A percentile compares a stretch with the other conserved stretches of the same genome.
These are phyloP conservation scores for Gelatoporia subvermispora DNA, from an alignment of 768 basidiomycete genomes.

Conservation along the genomic window DNA sequence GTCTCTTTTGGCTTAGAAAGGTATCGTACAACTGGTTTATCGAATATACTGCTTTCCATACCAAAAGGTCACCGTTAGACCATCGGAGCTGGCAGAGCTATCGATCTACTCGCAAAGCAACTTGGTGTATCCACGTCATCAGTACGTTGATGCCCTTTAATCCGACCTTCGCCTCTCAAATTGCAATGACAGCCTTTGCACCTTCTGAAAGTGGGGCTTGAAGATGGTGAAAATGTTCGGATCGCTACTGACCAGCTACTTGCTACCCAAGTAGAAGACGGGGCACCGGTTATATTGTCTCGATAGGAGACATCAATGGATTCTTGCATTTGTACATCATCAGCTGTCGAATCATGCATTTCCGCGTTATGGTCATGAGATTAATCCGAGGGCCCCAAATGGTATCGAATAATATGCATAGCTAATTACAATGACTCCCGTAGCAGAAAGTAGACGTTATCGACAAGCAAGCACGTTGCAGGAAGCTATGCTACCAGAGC, in stretches of 20 bases:
- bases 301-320: not conserved
- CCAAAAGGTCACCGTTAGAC: constrained; percentile 30
- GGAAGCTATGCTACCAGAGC: constrained; percentile 68
- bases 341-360: not conserved
- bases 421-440: constrained; percentile 7
- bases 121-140: not conserved
- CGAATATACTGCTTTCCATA: not conserved
- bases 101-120: constrained; percentile 44
- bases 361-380: not conserved
- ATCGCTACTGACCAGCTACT: constrained; percentile 49
- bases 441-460: constrained; percentile 11
- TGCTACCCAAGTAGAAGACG: constrained; percentile 50
- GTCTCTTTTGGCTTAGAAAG: constrained; percentile 68
- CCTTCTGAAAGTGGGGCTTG: constrained; percentile 26
- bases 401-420: not conserved
- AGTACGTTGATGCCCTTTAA: not conserved
- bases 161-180: not conserved
- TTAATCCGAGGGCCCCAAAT: not conserved
- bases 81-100: constrained; percentile 51
- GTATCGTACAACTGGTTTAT: constrained; percentile 30
- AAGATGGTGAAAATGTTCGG: constrained; percentile 20
- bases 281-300: constrained; percentile 24
- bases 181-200: constrained; percentile 34
- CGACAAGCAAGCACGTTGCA: constrained; percentile 11
- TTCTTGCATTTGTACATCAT: constrained; percentile 1